A percentile compares a stretch with the other conserved stretches of the same genome.
Conservation (phyloP, 805 yeast genomes). For the Yarrowia deformans region DNA sequence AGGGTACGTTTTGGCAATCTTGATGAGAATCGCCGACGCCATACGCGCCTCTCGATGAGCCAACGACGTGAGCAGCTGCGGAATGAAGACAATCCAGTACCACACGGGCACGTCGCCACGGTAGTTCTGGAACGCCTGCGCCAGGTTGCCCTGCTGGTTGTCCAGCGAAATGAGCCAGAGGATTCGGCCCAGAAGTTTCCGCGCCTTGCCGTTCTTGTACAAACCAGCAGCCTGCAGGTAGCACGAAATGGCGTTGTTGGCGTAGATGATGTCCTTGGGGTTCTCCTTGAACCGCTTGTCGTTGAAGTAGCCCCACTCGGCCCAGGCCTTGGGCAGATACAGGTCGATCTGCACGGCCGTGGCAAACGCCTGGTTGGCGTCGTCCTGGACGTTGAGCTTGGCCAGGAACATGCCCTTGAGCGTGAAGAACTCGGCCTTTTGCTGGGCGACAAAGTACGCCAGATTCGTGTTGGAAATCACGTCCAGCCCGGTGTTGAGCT, state of each 20-base stretch:
- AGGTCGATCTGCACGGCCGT: constrained; percentile 96
- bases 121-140: constrained; percentile 88
- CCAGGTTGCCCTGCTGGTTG: constrained; percentile 78
- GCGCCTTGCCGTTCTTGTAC: constrained; percentile 89
- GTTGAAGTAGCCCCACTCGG: constrained; percentile 98
- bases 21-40: constrained; percentile 84
- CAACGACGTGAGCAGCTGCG: constrained; percentile 86
- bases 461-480: constrained; percentile 95
- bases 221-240: constrained; percentile 97
- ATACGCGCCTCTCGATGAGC: constrained; percentile 90
- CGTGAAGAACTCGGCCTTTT: constrained; percentile 97
- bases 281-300: constrained; percentile 86
- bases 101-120: constrained; percentile 98
- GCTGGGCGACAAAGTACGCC: constrained; percentile 96
- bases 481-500: constrained; percentile 92
- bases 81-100: constrained; percentile 98
- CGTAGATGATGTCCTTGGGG: constrained; percentile 79
- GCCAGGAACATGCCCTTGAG: constrained; percentile 98
- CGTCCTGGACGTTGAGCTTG: constrained; percentile 86
- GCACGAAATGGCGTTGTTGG: constrained; percentile 93
- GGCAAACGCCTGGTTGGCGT: constrained; percentile 97
- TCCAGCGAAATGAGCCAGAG: constrained; percentile 93
- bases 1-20: constrained; percentile 96
- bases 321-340: constrained; percentile 97
- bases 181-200: constrained; percentile 85